Base-by-base conservation (phyloP, 768 basidiomycete genomes). In the Fomitopsis pulvina region DNA sequence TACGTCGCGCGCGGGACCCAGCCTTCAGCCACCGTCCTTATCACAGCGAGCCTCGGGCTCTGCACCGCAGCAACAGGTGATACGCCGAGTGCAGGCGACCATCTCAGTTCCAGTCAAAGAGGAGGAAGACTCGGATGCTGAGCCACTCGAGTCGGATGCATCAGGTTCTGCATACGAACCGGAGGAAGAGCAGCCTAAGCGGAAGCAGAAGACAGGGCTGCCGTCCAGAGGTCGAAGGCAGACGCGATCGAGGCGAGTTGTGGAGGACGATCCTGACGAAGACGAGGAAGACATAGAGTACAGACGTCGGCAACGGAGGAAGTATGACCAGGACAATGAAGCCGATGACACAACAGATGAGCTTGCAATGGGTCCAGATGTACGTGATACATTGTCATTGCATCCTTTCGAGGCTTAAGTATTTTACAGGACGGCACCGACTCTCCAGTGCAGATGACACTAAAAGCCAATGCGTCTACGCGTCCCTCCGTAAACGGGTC, bases 31-130 rank as follows among this genome's bases (percentile, higher is more conserved):
- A 37, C 34, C 4, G 5, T 16, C 34, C 14, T 18, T 6, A 16
- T 18, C 34, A 37, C 14, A 37, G 34, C 34, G n/a, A n/a, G 43
- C 53, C 1, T 27, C 30, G 11, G 32, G 40, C 11, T 48, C 55
- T 1, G 29, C 60, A 3, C 58, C 53, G 10, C 61, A 61, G 43
- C 71, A 69, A 0, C 60, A 58, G 30, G 61, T 87, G 14, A 71
- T 87, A 37, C 77, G 85, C 20, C 79, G 81, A 28, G 85, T 87
- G 7, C 77, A 79, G 20, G 81, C 85, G 24, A 61, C 72, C 2
- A 61, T 77, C 5, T 71, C 86, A 18, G 68, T 86, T 1, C 70
- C 75, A 28, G 77, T 87, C 30, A 87, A 87, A 57, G 74, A 74
- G 48, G 84, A 87, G 62, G 80, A 78, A 2, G 69, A 68, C 1